These are phyloP conservation scores for Linum lewisii DNA, from an alignment of 345 rosid genomes.

Conservation along the genomic window DNA sequence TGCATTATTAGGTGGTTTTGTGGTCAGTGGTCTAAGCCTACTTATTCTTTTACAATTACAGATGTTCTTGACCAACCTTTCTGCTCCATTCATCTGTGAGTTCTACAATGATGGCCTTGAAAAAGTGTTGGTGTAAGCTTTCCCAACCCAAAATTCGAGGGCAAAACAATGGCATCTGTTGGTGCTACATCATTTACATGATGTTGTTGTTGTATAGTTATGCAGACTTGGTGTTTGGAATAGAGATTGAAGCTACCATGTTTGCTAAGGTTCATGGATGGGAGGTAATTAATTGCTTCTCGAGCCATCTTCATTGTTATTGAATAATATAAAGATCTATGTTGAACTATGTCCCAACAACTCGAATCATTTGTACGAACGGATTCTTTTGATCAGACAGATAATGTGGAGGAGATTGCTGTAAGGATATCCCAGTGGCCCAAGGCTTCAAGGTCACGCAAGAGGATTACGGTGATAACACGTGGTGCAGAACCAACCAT, in stretches of 20 bases:
- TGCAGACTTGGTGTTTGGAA: slow-evolving; percentile 85
- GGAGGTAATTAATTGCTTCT: slow-evolving; percentile 43
- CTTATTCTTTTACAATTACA: slow-evolving; percentile 27
- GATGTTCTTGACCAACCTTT: slow-evolving; percentile 84
- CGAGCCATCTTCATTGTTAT: not conserved
- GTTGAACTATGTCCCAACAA: not conserved
- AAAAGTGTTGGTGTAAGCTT: slow-evolving; percentile 66
- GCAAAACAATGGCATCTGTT: not conserved
- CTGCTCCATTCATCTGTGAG: slow-evolving; percentile 97
- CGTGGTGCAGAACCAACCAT: slow-evolving; percentile 93
- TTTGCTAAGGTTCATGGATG: slow-evolving; percentile 91
- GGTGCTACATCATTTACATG: not conserved
- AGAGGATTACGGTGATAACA: slow-evolving; percentile 90
- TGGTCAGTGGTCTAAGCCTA: not conserved
- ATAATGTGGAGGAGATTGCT: slow-evolving; percentile 79
- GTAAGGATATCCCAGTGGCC: slow-evolving; percentile 79
- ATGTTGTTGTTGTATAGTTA: slow-evolving; percentile 38
- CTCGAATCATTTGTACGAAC: not conserved
- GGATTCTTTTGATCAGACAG: slow-evolving; percentile 59
- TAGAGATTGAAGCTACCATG: slow-evolving; percentile 87
- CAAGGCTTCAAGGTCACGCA: slow-evolving; percentile 74
- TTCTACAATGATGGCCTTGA: slow-evolving; percentile 85
- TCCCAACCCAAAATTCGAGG: not conserved
- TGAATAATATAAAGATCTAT: not conserved
- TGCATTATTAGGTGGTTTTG: not conserved